These are phyloP conservation scores for Helicocarpus griseus DNA, from an alignment of 2,329 filamentous ascomycete genomes.

Conservation along the genomic window DNA sequence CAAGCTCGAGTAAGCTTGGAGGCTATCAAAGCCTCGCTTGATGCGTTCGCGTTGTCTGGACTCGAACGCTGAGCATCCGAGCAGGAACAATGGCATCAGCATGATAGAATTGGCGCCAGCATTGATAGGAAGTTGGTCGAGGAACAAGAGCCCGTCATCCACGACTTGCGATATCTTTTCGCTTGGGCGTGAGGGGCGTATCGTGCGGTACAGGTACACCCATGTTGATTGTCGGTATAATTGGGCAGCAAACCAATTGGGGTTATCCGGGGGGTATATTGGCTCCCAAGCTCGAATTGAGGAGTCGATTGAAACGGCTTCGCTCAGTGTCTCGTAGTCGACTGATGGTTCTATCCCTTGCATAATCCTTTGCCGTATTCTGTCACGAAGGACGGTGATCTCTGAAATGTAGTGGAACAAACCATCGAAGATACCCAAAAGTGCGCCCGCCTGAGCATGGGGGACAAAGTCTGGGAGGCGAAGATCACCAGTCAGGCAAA, in stretches of 20 bases:
- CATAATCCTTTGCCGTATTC: slow-evolving; percentile 58
- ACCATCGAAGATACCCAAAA: slow-evolving; percentile 74
- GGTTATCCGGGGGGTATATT: slow-evolving; percentile 40
- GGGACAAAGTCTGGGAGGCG: slow-evolving; percentile 45
- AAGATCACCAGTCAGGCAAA: slow-evolving; percentile 45
- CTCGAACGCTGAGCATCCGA: slow-evolving; percentile 52
- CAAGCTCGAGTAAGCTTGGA: slow-evolving; percentile 47
- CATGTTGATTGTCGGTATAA: slow-evolving; percentile 54
- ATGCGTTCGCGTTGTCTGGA: slow-evolving; percentile 47
- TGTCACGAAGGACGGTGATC: slow-evolving; percentile 67
- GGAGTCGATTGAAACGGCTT: slow-evolving; percentile 65
- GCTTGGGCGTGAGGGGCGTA: slow-evolving; percentile 46
- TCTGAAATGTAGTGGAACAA: slow-evolving; percentile 69
- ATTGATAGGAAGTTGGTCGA: slow-evolving; percentile 46
- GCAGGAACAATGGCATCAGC: slow-evolving; percentile 51
- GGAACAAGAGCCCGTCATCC: slow-evolving; percentile 47
- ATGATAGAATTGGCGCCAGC: slow-evolving; percentile 50
- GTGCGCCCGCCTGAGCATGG: slow-evolving; percentile 46
- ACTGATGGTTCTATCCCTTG: slow-evolving; percentile 56
- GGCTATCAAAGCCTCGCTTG: slow-evolving; percentile 42
- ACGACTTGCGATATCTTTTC: slow-evolving; percentile 48
- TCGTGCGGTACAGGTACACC: slow-evolving; percentile 55
- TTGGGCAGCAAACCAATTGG: slow-evolving; percentile 48
- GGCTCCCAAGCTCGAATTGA: slow-evolving; percentile 68
- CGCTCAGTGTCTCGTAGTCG: slow-evolving; percentile 62